phyloP scores from a whole-genome alignment of 116 monocot genomes.

The Cymodocea nodosa region DNA sequence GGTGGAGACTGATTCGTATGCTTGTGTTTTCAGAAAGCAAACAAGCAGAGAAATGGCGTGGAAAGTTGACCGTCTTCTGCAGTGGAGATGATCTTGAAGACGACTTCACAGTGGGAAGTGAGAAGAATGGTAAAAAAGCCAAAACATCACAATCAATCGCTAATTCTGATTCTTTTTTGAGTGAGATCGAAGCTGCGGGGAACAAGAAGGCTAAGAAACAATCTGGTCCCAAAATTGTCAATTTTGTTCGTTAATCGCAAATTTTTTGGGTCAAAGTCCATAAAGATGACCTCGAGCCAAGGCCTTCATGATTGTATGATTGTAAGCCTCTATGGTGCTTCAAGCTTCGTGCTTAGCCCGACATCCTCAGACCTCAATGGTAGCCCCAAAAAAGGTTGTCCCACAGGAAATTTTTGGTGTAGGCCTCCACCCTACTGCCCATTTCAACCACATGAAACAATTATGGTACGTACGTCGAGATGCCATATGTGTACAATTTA shows the following conservation, averaged over 20 bases:
- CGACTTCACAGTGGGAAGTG: conserved; percentile 42
- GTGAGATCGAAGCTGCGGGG: not conserved
- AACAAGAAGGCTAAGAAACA: conserved; percentile 31
- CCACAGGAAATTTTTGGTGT: too few species aligned
- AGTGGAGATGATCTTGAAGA: conserved; percentile 90
- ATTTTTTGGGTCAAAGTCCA: not conserved
- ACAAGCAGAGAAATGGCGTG: conserved; percentile 13
- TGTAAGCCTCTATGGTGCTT: too few species aligned
- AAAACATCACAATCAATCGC: conserved; percentile 2
- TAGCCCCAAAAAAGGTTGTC: too few species aligned
- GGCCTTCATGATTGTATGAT: too few species aligned
- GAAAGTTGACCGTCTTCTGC: conserved; percentile 17
- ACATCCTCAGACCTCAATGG: too few species aligned
- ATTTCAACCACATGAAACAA: too few species aligned
- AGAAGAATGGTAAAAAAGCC: conserved; percentile 16
- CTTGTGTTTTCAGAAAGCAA: conserved; percentile 17
- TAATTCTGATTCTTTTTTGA: conserved; percentile 2
- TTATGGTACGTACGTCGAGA: too few species aligned
- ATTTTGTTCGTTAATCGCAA: conserved; percentile 37
- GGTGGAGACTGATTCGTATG: not conserved
- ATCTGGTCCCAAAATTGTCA: conserved; percentile 45
- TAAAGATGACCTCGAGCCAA: too few species aligned
- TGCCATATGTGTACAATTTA: too few species aligned
- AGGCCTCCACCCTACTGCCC: too few species aligned
- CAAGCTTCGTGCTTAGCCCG: too few species aligned